A percentile compares a stretch with the other conserved stretches of the same genome.
Conservation (phyloP, 2,329 filamentous ascomycete genomes). For the Clarireedia monteithiana region DNA sequence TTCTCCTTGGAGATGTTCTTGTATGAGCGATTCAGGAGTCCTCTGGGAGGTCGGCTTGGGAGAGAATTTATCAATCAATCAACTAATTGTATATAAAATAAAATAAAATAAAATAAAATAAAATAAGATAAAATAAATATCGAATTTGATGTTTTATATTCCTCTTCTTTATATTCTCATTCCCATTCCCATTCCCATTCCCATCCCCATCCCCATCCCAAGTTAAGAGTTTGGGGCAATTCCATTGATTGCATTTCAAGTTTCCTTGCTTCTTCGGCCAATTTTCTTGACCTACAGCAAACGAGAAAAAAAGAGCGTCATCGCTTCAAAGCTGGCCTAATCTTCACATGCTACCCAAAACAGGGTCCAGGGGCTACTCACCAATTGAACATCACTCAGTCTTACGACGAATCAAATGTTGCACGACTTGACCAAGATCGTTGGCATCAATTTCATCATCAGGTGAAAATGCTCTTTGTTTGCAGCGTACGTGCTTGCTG, state of each 20-base stretch:
- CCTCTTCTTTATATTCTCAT: no score
- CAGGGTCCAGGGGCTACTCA: not conserved
- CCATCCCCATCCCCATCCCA: no score
- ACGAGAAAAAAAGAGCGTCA: slow-evolving; percentile 1
- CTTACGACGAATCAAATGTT: not conserved
- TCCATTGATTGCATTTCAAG: not conserved
- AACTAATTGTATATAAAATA: no score
- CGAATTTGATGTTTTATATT: not conserved
- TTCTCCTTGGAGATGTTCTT: not conserved
- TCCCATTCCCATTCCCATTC: no score
- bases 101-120: not conserved
- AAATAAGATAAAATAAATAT: no score
- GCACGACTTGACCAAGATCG: not conserved
- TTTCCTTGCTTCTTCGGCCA: not conserved
- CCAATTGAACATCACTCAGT: not conserved
- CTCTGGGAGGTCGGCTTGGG: no score
- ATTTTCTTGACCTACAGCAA: not conserved
- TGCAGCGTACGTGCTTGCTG: no score
- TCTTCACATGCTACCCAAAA: slow-evolving; percentile 8
- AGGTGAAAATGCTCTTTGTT: not conserved
- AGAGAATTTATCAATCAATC: not conserved
- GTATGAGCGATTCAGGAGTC: no score
- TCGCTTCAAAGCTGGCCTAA: not conserved
- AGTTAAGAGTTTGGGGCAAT: no score
- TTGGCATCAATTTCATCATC: not conserved